Evolutionary conservation across 352 stramenopile genomes (phyloP), one percentile per base, ranked within the genome.

Genomic region (Phytophthora lateralis): DNA sequence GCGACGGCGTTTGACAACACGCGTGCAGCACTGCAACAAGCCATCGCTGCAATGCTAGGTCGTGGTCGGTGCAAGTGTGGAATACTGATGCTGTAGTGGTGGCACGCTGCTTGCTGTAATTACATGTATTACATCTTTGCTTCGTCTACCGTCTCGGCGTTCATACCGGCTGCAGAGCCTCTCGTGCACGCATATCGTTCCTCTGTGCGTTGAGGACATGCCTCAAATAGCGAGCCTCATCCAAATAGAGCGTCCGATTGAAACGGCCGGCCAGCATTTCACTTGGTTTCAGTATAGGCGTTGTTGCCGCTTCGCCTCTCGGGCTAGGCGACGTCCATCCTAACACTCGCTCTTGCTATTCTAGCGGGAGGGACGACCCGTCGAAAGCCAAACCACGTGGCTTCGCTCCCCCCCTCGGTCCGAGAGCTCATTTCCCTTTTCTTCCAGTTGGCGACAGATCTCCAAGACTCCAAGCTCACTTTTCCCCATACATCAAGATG

Each of bases 401-500:
- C 51, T 34, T 54, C 30, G 30, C 55, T 55, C 38, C 12, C 30
- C 55, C 14, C 6, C 38, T 24, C 38, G n/a, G 6, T 43, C 37
- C 0, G 15, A 24, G 17, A 5, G 47, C 48, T 71, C 68, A 76
- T 66, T 76, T 64, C 54, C 30, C 58, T 60, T 70, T 76, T 70
- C 56, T 65, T 60, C 58, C 53, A 24, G 63, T 69, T 39, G 57
- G 63, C 43, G 15, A 46, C 52, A 76, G 49, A 45, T 59, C 53
- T 51, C 41, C 46, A 69, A 73, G 58, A 72, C 48, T 43, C 43
- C 42, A 53, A 43, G 26, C 50, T 18, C 51, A 21, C 54, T 18
- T 38, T n/a, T n/a, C 20, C 34, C 32, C 11, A 9, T 29, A 26
- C 10, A 24, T 65, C 62, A 71, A 71, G 62, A 90, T 90, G 80